A percentile compares a stretch with the other conserved stretches of the same genome.
Conservation (phyloP, 352 stramenopile genomes). For the Globisporangium perplexum region DNA sequence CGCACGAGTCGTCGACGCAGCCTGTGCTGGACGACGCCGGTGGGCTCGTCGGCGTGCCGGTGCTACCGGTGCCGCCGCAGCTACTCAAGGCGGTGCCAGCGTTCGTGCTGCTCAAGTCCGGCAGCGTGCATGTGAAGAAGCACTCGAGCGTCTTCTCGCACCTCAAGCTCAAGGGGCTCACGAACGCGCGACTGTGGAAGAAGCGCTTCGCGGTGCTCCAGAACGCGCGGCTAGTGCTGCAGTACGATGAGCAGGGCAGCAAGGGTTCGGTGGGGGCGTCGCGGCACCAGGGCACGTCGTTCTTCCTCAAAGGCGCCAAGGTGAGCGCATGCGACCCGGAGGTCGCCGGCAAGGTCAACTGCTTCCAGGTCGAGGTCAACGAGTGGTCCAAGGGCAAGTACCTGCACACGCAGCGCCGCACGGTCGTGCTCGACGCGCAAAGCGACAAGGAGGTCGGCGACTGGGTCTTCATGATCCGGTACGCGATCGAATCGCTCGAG, state of each 20-base stretch:
- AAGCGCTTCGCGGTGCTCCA: slow-evolving; percentile 77
- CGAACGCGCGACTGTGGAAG: slow-evolving; percentile 69
- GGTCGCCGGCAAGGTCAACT: slow-evolving; percentile 67
- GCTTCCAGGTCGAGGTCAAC: slow-evolving; percentile 81
- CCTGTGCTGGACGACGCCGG: slow-evolving; percentile 4
- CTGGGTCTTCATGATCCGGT: slow-evolving; percentile 85
- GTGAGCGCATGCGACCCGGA: slow-evolving; percentile 70
- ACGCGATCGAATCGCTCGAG: slow-evolving; percentile 81
- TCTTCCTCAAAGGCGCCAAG: slow-evolving; percentile 71
- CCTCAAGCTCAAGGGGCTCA: slow-evolving; percentile 56
- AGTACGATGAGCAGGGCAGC: slow-evolving; percentile 53
- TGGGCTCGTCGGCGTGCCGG: neutral
- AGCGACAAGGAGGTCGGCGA: slow-evolving; percentile 72
- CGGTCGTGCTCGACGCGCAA: slow-evolving; percentile 69
- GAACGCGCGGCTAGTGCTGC: slow-evolving; percentile 55
- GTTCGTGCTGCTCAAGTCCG: slow-evolving; percentile 59
- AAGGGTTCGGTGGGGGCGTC: slow-evolving; percentile 21
- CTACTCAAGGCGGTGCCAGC: slow-evolving; percentile 20
- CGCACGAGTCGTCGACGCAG: slow-evolving; percentile 8
- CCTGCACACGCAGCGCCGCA: slow-evolving; percentile 50
- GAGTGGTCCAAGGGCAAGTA: slow-evolving; percentile 77
- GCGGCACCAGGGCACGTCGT: slow-evolving; percentile 37
- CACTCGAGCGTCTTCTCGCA: slow-evolving; percentile 72
- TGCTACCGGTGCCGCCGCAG: slow-evolving; percentile 2
- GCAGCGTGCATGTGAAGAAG: slow-evolving; percentile 75